These are phyloP conservation scores for Lentinula boryana DNA, from an alignment of 768 basidiomycete species.

Conservation along the genomic window DNA sequence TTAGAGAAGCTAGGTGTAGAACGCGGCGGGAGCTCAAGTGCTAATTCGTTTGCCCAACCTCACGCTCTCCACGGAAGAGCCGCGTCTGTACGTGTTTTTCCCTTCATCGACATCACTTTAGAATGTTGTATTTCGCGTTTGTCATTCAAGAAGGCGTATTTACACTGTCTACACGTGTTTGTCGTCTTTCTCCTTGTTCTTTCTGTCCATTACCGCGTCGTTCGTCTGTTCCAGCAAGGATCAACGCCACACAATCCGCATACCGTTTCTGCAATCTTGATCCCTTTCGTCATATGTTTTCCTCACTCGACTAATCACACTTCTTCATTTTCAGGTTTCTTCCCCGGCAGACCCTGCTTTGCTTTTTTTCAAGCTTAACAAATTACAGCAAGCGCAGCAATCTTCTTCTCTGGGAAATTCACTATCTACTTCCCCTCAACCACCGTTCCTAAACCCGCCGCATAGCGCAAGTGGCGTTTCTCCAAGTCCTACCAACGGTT, in stretches of 20 bases:
- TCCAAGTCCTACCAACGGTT: constrained; percentile 9
- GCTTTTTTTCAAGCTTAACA: constrained; percentile 77
- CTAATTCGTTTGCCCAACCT: constrained; percentile 42
- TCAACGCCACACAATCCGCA: constrained; percentile 1
- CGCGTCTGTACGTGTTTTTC: constrained; percentile 60
- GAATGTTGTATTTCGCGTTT: not conserved
- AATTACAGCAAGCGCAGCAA: constrained; percentile 68
- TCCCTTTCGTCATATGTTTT: not conserved
- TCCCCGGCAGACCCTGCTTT: constrained; percentile 87
- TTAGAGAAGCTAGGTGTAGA: constrained; percentile 77
- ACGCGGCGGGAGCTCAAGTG: constrained; percentile 35
- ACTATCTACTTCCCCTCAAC: constrained; percentile 60
- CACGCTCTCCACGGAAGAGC: constrained; percentile 59
- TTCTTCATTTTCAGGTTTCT: constrained; percentile 53
- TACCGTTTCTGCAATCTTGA: not conserved
- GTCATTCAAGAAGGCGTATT: not conserved
- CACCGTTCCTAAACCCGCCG: constrained; percentile 51
- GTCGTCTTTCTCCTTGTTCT: constrained; percentile 1
- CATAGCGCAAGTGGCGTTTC: constrained; percentile 18
- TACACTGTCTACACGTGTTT: constrained; percentile 14
- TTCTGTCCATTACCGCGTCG: not conserved
- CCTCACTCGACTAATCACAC: constrained; percentile 9
- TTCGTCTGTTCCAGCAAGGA: not conserved
- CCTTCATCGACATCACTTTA: not conserved
- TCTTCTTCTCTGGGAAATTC: constrained; percentile 44